Base-by-base conservation (phyloP, 371 early-diverging fungal species). In the Entomophthora muscae region DNA sequence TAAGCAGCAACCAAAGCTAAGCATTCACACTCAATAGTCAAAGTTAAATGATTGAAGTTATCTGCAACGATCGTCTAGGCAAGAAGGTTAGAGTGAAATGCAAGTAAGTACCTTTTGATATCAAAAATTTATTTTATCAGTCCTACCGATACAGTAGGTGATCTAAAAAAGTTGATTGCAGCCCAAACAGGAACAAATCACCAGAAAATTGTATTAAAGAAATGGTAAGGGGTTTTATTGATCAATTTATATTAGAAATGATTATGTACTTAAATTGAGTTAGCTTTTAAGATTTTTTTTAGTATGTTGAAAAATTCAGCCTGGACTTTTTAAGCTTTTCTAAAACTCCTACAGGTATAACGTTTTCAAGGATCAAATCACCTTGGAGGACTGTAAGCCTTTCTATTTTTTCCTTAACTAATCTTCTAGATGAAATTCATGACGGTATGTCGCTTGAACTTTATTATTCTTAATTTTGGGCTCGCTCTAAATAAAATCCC, bases 1-100 rank as follows among this genome's bases (percentile, higher is more conserved):
- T n/a, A n/a, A n/a, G n/a, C n/a, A n/a, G n/a, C n/a, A n/a, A n/a
- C n/a, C n/a, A n/a, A n/a, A n/a, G n/a, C n/a, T n/a, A n/a, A n/a
- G n/a, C n/a, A n/a, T n/a, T n/a, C n/a, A n/a, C n/a, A 56, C 30
- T 23, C 10, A 55, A 52, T 26, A 0, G 32, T 60, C 23, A 22
- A 30, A 29, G 2, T 30, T 66, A 22, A 31, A 80, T 86, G 73
- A 84, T 88, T 73, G 84, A 84, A 69, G 56, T 88, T 7, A 71
- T 82, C 64, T 81, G 83, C 59, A 86, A 88, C 77, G 96, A 95
- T 75, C 84, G 96, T 66, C 77, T 93, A 28, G 96, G 96, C 24
- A 93, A 92, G 73, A 93, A 93, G 68, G 90, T 90, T 53, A 76
- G 92, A 30, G 93, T 95, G 54, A 93, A 93, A 72, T 89, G 89